Conservation (phyloP, 2,329 filamentous ascomycete genomes). For the Hypoxylon sp. region DNA sequence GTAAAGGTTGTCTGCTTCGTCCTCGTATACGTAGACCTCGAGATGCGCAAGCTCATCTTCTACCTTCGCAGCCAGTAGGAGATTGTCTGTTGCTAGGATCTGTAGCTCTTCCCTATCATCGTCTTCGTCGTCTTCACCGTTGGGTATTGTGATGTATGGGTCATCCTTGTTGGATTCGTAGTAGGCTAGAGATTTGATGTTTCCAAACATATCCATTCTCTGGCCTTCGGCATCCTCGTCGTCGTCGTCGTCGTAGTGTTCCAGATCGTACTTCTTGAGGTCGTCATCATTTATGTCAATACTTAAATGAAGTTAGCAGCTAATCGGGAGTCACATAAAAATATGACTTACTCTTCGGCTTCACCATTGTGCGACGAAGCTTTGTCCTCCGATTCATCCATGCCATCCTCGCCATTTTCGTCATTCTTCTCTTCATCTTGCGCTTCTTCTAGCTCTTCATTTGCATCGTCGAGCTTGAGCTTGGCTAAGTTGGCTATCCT, state of each 20-base stretch:
- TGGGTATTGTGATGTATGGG: slow-evolving; percentile 92
- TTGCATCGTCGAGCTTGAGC: slow-evolving; percentile 90
- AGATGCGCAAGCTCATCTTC: slow-evolving; percentile 97
- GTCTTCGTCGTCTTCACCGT: slow-evolving; percentile 79
- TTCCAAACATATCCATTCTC: slow-evolving; percentile 93
- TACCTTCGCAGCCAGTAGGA: slow-evolving; percentile 91
- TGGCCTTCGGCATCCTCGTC: slow-evolving; percentile 77
- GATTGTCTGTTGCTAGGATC: slow-evolving; percentile 91
- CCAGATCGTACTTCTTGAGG: slow-evolving; percentile 94
- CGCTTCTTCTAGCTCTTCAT: slow-evolving; percentile 85
- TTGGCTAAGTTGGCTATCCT: slow-evolving; percentile 82
- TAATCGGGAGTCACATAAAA: background rate
- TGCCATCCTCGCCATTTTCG: slow-evolving; percentile 35
- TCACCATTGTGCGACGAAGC: slow-evolving; percentile 34
- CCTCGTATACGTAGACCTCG: slow-evolving; percentile 98
- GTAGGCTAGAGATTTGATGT: slow-evolving; percentile 92
- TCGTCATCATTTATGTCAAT: slow-evolving; percentile 80
- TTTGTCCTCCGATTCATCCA: slow-evolving; percentile 10
- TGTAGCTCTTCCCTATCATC: slow-evolving; percentile 95
- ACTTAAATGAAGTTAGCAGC: slow-evolving; percentile 53
- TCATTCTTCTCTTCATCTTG: slow-evolving; percentile 61
- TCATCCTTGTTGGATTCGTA: slow-evolving; percentile 95
- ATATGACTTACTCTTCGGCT: slow-evolving; percentile 46
- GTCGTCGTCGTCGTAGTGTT: slow-evolving; percentile 94
- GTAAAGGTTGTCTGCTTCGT: slow-evolving; percentile 94